Percentiles rank a stretch among this genome's conserved stretches.
These are phyloP conservation scores for Schrenkiella parvula DNA, from an alignment of 345 rosid genomes.

Conservation along the genomic window DNA sequence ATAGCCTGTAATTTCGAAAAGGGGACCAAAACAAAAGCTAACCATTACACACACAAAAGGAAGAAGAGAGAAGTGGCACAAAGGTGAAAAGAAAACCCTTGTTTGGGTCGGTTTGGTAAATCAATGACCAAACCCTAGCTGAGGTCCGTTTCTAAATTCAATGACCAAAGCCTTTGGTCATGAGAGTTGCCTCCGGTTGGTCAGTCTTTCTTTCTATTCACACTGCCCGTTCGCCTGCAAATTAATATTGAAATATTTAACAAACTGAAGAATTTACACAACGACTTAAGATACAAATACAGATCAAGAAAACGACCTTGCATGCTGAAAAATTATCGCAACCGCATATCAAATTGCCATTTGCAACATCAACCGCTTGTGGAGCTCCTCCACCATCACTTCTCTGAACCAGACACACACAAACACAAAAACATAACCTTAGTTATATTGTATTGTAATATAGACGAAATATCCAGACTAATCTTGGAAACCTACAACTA, in stretches of 20 bases:
- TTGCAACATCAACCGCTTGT: constrained; percentile 54
- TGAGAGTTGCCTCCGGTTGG: neutral
- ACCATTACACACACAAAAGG: neutral
- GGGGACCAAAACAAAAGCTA: too few species aligned
- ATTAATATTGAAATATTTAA: neutral
- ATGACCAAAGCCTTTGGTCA: constrained; percentile 1
- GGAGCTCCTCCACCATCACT: constrained; percentile 88
- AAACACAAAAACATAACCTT: neutral
- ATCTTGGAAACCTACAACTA: neutral
- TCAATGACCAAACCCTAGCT: constrained; percentile 1
- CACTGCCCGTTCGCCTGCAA: constrained; percentile 22
- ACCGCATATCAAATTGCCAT: constrained; percentile 78
- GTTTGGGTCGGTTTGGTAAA: neutral
- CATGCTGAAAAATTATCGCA: constrained; percentile 58
- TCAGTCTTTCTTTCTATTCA: constrained; percentile 3
- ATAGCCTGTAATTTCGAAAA: too few species aligned
- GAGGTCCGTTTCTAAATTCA: neutral
- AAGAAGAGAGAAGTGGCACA: neutral
- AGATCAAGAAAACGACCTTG: constrained; percentile 40
- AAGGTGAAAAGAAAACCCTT: too few species aligned
- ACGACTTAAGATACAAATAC: neutral
- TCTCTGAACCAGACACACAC: constrained; percentile 41
- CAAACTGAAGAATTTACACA: neutral
- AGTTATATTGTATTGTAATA: neutral
- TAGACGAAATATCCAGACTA: neutral